Conservation (phyloP, 257 asterid species). For the Capsicum pubescens region DNA sequence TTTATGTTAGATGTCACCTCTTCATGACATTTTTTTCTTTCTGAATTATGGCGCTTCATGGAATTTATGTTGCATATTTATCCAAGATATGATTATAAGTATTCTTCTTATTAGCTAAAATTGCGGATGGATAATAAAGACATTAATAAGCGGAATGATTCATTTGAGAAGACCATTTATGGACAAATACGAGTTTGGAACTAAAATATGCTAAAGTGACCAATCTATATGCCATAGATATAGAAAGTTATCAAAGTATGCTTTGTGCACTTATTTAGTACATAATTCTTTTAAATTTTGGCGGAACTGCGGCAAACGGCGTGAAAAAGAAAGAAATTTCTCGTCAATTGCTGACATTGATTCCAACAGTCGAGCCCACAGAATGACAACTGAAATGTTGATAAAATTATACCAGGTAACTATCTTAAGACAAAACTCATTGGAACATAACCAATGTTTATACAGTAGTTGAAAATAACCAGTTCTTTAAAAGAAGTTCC, state of each 20-base stretch:
- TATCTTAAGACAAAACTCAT: not conserved
- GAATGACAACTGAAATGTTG: not conserved
- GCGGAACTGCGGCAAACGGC: too few relatives aligned
- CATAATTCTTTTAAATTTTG: too few relatives aligned
- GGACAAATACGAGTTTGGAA: not conserved
- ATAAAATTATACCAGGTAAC: too few relatives aligned
- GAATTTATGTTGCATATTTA: slow-evolving; percentile 10
- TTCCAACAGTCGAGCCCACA: not conserved
- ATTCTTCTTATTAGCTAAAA: not conserved
- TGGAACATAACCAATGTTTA: not conserved
- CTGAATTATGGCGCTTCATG: slow-evolving; percentile 16
- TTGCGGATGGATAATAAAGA: not conserved
- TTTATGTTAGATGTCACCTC: not conserved
- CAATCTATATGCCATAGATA: too few relatives aligned
- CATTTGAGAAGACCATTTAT: not conserved
- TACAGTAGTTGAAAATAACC: not conserved
- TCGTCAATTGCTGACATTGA: slow-evolving; percentile 13
- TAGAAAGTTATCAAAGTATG: too few relatives aligned
- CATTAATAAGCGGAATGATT: not conserved
- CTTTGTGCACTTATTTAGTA: too few relatives aligned
- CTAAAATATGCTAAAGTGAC: too few relatives aligned
- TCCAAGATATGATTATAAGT: too few relatives aligned
- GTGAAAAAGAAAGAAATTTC: not conserved
- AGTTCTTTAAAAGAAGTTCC: not conserved
- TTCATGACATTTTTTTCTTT: slow-evolving; percentile 1